Evolutionary conservation across 139 green algal species (phyloP), one percentile per base, ranked within the genome.

Genomic region (Micractinium conductrix): DNA sequence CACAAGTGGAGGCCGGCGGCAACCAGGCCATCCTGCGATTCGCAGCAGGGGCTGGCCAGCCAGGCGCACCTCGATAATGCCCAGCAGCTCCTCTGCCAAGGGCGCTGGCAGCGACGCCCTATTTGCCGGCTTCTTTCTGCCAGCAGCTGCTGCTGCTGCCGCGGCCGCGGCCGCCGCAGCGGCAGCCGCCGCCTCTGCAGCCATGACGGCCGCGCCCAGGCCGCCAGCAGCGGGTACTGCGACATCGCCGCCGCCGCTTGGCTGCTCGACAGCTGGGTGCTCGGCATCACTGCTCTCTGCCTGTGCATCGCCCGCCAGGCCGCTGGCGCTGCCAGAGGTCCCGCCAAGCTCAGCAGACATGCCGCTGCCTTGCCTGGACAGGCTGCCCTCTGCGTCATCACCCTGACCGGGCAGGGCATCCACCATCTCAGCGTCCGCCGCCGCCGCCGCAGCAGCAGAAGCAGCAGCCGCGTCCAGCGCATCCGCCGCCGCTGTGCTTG

Each of bases 61-160:
- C n/a, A 0, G 17, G 1, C 37, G 21, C 60, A 89, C 76, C 84
- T 89, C 79, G 7, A 91, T 35, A 16, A 48, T 40, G 53, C 80
- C 50, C 33, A 91, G 76, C 40, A 89, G 74, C 35, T 45, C 58
- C 43, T 33, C 21, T 17, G 28, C 75, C 43, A 68, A 38, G 38
- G 22, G 45, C 43, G 37, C 53, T 12, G 60, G 82, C 1, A 74
- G 22, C 28, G 17, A 37, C 24, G 30, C 14, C 85, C 60, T 33
- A 10, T 42, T 17, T 24, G 35, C 22, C 62, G 16, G 26, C 71
- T 58, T 37, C 26, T 40, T 55, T 8, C 9, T 43, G 28, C 65
- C 70, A 76, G 43, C 84, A 35, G 37, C 37, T 44, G 37, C 70
- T 2, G 70, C 70, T 7, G 70, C 70, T 40, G 67, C 67, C 33